These are phyloP conservation scores for Colletotrichum godetiae DNA, from an alignment of 2,329 filamentous ascomycete genomes.

Conservation along the genomic window DNA sequence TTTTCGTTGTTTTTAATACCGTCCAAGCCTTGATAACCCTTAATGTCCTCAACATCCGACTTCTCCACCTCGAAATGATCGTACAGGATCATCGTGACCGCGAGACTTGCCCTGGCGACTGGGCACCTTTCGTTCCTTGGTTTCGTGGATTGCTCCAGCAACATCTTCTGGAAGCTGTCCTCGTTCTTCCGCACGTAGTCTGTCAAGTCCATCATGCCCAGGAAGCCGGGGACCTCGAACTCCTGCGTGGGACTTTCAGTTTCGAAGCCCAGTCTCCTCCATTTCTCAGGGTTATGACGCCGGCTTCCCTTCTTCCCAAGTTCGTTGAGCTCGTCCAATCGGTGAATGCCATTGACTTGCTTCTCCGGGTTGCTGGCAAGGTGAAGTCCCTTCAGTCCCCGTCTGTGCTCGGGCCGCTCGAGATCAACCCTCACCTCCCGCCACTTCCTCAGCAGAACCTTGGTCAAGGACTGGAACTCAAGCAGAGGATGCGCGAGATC, in stretches of 20 bases:
- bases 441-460: slow-evolving; percentile 89
- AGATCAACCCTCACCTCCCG: slow-evolving; percentile 85
- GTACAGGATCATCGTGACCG: slow-evolving; percentile 88
- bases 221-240: slow-evolving; percentile 85
- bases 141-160: slow-evolving; percentile 87
- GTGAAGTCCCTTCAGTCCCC: slow-evolving; percentile 87
- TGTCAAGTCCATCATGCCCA: slow-evolving; percentile 97
- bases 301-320: slow-evolving; percentile 70
- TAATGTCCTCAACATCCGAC: slow-evolving; percentile 81
- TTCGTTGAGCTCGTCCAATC: slow-evolving; percentile 47
- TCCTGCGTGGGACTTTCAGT: slow-evolving; percentile 88
- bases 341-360: slow-evolving; percentile 51
- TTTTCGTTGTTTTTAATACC: slow-evolving; percentile 83
- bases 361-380: slow-evolving; percentile 81
- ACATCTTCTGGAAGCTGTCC: slow-evolving; percentile 89
- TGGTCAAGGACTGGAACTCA: slow-evolving; percentile 93
- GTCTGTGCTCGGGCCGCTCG: slow-evolving; percentile 87
- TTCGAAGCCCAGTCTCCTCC: slow-evolving; percentile 91
- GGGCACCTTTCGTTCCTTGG: slow-evolving; percentile 82
- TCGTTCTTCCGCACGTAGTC: slow-evolving; percentile 94
- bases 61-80: slow-evolving; percentile 96
- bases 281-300: slow-evolving; percentile 89
- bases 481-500: slow-evolving; percentile 90
- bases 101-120: slow-evolving; percentile 85
- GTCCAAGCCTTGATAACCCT: slow-evolving; percentile 80